These are phyloP conservation scores for Strigomonas culicis DNA, from an alignment of 208 protist genomes.

Conservation along the genomic window DNA sequence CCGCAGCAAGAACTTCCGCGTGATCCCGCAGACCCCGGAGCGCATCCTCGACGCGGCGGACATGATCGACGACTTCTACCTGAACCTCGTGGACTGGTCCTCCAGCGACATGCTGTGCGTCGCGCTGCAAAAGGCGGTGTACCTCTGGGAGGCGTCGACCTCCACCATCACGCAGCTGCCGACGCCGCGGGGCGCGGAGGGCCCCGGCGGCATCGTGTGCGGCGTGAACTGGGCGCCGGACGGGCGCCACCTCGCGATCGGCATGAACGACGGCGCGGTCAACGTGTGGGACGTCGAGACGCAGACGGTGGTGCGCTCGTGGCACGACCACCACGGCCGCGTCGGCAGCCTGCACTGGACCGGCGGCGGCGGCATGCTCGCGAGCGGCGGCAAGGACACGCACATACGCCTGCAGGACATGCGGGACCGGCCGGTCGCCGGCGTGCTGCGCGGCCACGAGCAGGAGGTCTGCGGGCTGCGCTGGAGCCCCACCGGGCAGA, in stretches of 20 bases:
- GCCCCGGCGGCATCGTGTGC: conserved; percentile 60
- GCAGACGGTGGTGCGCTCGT: conserved; percentile 63
- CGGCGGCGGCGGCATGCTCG: conserved; percentile 64
- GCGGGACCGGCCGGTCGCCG: conserved; percentile 46
- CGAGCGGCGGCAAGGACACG: conserved; percentile 93
- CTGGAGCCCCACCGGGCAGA: conserved; percentile 91
- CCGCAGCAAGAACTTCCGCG: conserved; percentile 62
- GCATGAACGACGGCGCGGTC: conserved; percentile 81
- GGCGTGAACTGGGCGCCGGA: conserved; percentile 93
- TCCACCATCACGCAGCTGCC: conserved; percentile 91
- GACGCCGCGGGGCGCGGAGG: conserved; percentile 34
- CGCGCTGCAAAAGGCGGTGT: conserved; percentile 94
- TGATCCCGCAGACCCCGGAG: conserved; percentile 93
- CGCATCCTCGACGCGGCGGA: conserved; percentile 98
- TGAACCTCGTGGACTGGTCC: conserved; percentile 99
- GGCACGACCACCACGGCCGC: conserved; percentile 86
- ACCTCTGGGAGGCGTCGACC: conserved; percentile 97
- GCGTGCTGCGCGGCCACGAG: conserved; percentile 79
- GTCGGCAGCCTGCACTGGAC: conserved; percentile 96
- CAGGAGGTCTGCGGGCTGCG: conserved; percentile 97
- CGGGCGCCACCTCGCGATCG: conserved; percentile 85
- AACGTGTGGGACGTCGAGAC: conserved; percentile 92
- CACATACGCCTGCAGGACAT: conserved; percentile 95
- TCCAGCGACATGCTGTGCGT: conserved; percentile 91
- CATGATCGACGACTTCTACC: conserved; percentile 99